Percentiles rank a stretch among this genome's conserved stretches.
These are phyloP conservation scores for Schizosaccharomyces cryophilus DNA, from an alignment of 805 yeast species.

Conservation along the genomic window DNA sequence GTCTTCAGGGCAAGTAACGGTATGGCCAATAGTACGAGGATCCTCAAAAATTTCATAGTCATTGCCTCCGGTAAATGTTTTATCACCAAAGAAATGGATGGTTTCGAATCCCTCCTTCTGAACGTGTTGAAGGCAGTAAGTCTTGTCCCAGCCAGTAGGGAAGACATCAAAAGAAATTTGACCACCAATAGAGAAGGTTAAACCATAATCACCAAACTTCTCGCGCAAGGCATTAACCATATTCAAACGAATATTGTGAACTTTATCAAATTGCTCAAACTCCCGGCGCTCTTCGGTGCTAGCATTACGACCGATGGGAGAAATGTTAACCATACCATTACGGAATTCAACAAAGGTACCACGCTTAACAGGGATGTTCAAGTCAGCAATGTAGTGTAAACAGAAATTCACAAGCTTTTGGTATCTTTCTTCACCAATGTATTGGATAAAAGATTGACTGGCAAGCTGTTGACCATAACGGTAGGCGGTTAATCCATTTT, in stretches of 20 bases:
- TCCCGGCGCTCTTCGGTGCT: slow-evolving; percentile 82
- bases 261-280: slow-evolving; percentile 62
- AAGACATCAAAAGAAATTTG: slow-evolving; percentile 97
- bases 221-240: slow-evolving; percentile 67
- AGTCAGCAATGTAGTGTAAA: slow-evolving; percentile 55
- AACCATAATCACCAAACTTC: slow-evolving; percentile 57
- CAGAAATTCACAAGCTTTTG: slow-evolving; percentile 69
- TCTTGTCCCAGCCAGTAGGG: slow-evolving; percentile 99
- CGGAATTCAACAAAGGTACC: slow-evolving; percentile 98
- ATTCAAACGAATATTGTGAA: slow-evolving; percentile 55
- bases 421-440: slow-evolving; percentile 92
- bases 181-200: slow-evolving; percentile 96
- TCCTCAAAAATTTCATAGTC: slow-evolving; percentile 92
- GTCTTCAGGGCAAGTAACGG: slow-evolving; percentile 73
- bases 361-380: slow-evolving; percentile 89
- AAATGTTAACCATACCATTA: slow-evolving; percentile 96
- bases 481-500: slow-evolving; percentile 95
- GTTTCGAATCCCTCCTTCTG: slow-evolving; percentile 58
- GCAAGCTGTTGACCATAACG: slow-evolving; percentile 70
- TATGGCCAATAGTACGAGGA: slow-evolving; percentile 82
- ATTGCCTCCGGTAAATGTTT: slow-evolving; percentile 86
- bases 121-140: slow-evolving; percentile 88
- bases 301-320: slow-evolving; percentile 97
- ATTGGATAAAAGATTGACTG: slow-evolving; percentile 75
- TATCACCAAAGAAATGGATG: slow-evolving; percentile 97